Evolutionary conservation across 176 grass and related monocot genomes (phyloP).

Genomic region (Chrysopogon serrulatus): DNA sequence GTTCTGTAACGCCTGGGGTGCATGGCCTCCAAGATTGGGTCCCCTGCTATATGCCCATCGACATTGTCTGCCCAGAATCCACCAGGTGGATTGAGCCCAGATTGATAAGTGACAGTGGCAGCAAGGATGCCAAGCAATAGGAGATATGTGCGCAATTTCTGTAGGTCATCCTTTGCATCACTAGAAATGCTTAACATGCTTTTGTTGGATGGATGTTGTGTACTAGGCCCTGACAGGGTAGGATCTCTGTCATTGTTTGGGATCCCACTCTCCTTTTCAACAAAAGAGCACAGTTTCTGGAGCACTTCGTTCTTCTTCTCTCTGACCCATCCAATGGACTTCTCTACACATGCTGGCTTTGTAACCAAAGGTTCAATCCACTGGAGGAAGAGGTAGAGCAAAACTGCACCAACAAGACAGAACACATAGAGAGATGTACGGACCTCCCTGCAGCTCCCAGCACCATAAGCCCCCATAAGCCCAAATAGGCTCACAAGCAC

Average conservation of each 20-base stretch:
- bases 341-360: neutral
- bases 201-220: neutral
- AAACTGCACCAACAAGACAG: conserved; percentile 22
- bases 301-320: neutral
- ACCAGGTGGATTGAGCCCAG: conserved; percentile 37
- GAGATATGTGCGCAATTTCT: conserved; percentile 34
- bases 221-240: neutral
- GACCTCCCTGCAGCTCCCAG: conserved; percentile 42
- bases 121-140: conserved; percentile 40
- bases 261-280: neutral
- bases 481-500: conserved; percentile 40
- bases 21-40: conserved; percentile 20
- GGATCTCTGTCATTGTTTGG: neutral
- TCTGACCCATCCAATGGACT: neutral
- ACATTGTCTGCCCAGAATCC: conserved; percentile 27
- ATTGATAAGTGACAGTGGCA: conserved; percentile 35
- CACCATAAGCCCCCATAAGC: conserved; percentile 41
- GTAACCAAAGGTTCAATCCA: conserved; percentile 8
- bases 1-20: conserved; percentile 22
- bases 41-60: conserved; percentile 5
- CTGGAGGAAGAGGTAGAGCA: conserved; percentile 24
- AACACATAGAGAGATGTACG: conserved; percentile 36
- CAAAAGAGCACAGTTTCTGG: neutral
- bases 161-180: neutral
- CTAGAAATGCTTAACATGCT: neutral